Percentiles rank a stretch among this genome's conserved stretches.
Evolutionary conservation across 2,329 filamentous ascomycete genomes (phyloP).

Genomic region (Daldinia sp.): DNA sequence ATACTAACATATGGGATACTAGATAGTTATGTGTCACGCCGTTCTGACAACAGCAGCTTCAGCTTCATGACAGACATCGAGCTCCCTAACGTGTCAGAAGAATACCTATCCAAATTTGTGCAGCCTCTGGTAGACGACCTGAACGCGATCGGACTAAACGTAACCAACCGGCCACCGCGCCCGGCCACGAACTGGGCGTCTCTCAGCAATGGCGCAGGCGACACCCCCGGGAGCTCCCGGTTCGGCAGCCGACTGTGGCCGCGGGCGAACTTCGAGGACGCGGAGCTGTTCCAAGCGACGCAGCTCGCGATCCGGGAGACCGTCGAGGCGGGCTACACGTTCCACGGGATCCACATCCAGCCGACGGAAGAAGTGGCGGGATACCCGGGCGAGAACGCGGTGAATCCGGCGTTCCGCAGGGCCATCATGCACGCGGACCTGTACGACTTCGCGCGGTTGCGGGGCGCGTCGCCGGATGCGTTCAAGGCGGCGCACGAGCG

Average conservation of each 20-base stretch:
- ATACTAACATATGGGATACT: slow-evolving; percentile 10
- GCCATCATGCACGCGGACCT: slow-evolving; percentile 52
- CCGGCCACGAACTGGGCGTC: slow-evolving; percentile 51
- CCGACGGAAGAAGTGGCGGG: slow-evolving; percentile 50
- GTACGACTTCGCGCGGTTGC: slow-evolving; percentile 42
- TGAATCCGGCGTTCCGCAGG: slow-evolving; percentile 60
- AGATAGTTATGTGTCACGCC: slow-evolving; percentile 51
- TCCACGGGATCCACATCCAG: slow-evolving; percentile 52
- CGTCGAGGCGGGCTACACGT: slow-evolving; percentile 54
- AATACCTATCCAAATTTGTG: slow-evolving; percentile 48
- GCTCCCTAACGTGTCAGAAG: slow-evolving; percentile 48
- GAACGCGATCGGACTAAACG: slow-evolving; percentile 48
- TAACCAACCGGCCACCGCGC: slow-evolving; percentile 45
- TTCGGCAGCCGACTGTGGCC: slow-evolving; percentile 53
- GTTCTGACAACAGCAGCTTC: slow-evolving; percentile 46
- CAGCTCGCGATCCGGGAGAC: slow-evolving; percentile 52
- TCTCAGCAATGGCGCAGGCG: slow-evolving; percentile 41
- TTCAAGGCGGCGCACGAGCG: slow-evolving; percentile 41
- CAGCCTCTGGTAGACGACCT: slow-evolving; percentile 53
- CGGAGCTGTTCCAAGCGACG: slow-evolving; percentile 43
- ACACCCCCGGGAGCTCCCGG: slow-evolving; percentile 48
- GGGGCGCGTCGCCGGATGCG: slow-evolving; percentile 43
- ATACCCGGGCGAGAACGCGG: slow-evolving; percentile 52
- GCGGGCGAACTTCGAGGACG: slow-evolving; percentile 46
- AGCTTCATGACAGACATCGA: slow-evolving; percentile 53